Evolutionary conservation across 2,329 filamentous ascomycete genomes (phyloP), one percentile per base, ranked within the genome.

Genomic region (Fusarium foetens): DNA sequence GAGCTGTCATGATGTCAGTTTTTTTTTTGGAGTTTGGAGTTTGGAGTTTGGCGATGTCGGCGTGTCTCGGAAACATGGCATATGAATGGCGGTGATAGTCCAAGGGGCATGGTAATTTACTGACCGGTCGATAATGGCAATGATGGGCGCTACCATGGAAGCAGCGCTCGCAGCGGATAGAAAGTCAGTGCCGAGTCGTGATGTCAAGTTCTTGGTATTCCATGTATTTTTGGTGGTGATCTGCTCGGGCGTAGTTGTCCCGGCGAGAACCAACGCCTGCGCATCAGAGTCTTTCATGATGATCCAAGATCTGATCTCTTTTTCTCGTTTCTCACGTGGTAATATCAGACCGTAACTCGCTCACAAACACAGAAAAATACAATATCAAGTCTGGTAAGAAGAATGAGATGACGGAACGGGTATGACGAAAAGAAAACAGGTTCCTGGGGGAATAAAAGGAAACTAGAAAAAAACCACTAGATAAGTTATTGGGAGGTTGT

Each of bases 41-140:
- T 43, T 39, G n/a, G 29, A 46, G 49, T 5, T 23, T 63, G 63
- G 64, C 63, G 53, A 60, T 53, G 64, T 66, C 62, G 64, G 62
- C 52, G 39, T 23, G 38, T 48, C 31, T 46, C 27, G 21, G 23
- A 9, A 14, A 35, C n/a, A 29, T 11, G 19, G 27, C 3, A 17
- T 29, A 53, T 73, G 5, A 21, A 36, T 35, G 3, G 33, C 16
- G 49, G 35, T 52, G 46, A 49, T 49, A 14, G 29, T 25, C 17
- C 23, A 16, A 10, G 8, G 21, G 14, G 45, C 17, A 27, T 27
- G 21, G 11, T 16, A 33, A 16, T 48, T 3, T 48, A 48, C 65
- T 46, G 84, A 95, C 93, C 92, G 90, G 81, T 97, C 94, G 81
- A 98, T 96, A 73, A 96, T 92, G 41, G 92, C 93, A 71, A 97